Conservation (phyloP, 2,329 filamentous ascomycete species). For the Nothophoma quercina region DNA sequence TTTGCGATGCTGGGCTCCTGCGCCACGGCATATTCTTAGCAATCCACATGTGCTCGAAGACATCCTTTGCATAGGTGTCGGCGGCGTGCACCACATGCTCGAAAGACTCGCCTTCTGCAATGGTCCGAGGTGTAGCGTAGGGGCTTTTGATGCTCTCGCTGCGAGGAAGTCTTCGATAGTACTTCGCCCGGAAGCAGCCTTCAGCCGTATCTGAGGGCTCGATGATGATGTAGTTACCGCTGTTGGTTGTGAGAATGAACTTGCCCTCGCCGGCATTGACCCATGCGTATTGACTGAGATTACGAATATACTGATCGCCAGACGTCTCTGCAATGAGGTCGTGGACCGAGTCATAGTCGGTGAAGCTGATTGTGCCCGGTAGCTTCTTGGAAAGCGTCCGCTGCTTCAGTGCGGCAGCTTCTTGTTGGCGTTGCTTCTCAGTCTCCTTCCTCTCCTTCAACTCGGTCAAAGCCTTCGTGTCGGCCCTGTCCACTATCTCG, state of each 20-base stretch:
- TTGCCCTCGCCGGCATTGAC: constrained; percentile 75
- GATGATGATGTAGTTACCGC: constrained; percentile 67
- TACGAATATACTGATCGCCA: constrained; percentile 78
- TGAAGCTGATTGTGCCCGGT: constrained; percentile 72
- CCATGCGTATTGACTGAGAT: constrained; percentile 80
- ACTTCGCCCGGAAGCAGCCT: constrained; percentile 50
- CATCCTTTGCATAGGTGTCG: constrained; percentile 77
- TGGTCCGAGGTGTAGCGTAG: constrained; percentile 71
- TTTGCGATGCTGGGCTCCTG: constrained; percentile 64
- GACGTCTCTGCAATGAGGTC: constrained; percentile 86
- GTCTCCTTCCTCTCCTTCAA: constrained; percentile 60
- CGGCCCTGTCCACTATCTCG: constrained; percentile 74
- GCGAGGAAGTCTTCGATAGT: constrained; percentile 51
- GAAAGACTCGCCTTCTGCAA: constrained; percentile 72
- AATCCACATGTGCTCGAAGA: constrained; percentile 74
- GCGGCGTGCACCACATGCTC: constrained; percentile 81
- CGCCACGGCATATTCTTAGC: constrained; percentile 74
- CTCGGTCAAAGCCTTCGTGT: constrained; percentile 66
- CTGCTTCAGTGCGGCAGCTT: constrained; percentile 74
- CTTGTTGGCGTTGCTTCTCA: constrained; percentile 50
- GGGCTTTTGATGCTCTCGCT: constrained; percentile 57
- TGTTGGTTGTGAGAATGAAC: constrained; percentile 72
- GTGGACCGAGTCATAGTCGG: constrained; percentile 89
- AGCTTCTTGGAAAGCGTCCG: constrained; percentile 29
- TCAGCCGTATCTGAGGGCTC: constrained; percentile 53